phyloP scores from a whole-genome alignment of 2,329 filamentous ascomycete genomes.

The Ciborinia camelliae region DNA sequence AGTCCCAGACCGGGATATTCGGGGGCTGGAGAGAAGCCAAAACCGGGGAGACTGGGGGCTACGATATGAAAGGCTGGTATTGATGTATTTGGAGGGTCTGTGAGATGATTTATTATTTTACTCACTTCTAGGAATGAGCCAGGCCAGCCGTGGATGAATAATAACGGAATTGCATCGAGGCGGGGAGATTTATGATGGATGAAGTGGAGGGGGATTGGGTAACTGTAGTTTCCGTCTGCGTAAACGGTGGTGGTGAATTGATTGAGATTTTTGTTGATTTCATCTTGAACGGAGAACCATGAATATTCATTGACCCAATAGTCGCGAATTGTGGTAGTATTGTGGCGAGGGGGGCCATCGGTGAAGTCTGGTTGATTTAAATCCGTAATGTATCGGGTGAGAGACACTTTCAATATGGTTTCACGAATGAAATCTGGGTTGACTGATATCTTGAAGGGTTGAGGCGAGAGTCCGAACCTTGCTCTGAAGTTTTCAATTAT shows the following conservation, averaged over 20 bases:
- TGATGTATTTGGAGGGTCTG: slow-evolving; percentile 27
- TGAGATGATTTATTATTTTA: slow-evolving; percentile 37
- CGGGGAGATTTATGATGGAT: slow-evolving; percentile 33
- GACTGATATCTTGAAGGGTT: slow-evolving; percentile 18
- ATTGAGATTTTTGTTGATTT: slow-evolving; percentile 33
- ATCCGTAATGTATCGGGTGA: slow-evolving; percentile 17
- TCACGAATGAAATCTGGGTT: slow-evolving; percentile 16
- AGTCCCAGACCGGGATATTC: slow-evolving; percentile 42
- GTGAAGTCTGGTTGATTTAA: slow-evolving; percentile 13
- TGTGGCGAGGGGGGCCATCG: slow-evolving; percentile 16
- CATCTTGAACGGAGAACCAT: slow-evolving; percentile 33
- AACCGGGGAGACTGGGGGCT: slow-evolving; percentile 50
- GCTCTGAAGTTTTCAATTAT: slow-evolving; percentile 9
- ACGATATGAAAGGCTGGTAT: slow-evolving; percentile 46
- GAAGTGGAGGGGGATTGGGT: slow-evolving; percentile 31
- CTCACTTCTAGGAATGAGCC: slow-evolving; percentile 42
- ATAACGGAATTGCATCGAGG: slow-evolving; percentile 40
- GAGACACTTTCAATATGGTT: slow-evolving; percentile 13
- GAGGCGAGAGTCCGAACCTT: not conserved
- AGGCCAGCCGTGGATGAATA: slow-evolving; percentile 45
- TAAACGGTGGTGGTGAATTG: slow-evolving; percentile 35
- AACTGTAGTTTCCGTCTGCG: slow-evolving; percentile 42
- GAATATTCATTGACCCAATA: slow-evolving; percentile 36
- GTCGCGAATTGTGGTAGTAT: slow-evolving; percentile 21
- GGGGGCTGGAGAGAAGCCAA: slow-evolving; percentile 44